These are phyloP conservation scores for Aspergillus sp. DNA, from an alignment of 2,329 filamentous ascomycete species.

Conservation along the genomic window DNA sequence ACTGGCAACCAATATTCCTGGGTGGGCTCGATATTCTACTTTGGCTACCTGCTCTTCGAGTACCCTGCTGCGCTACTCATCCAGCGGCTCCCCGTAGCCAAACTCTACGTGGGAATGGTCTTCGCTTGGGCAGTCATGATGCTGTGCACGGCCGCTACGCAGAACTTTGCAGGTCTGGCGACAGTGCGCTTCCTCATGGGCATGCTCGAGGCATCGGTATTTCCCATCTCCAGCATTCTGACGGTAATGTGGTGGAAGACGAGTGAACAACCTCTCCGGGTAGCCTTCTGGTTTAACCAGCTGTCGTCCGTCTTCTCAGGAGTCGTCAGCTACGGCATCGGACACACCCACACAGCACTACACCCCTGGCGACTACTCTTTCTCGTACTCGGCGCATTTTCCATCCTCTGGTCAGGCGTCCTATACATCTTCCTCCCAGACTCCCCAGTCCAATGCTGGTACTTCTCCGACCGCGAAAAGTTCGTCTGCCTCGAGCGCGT, in stretches of 20 bases:
- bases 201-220: conserved; percentile 1
- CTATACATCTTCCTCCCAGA: conserved; percentile 37
- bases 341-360: conserved; percentile 22
- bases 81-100: conserved; percentile 2
- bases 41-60: conserved; percentile 5
- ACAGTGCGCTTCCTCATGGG: conserved; percentile 10
- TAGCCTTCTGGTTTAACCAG: conserved; percentile 1
- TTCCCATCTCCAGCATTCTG: not conserved
- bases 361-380: conserved; percentile 33
- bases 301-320: conserved; percentile 1
- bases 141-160: conserved; percentile 3
- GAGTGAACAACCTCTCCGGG: conserved; percentile 7
- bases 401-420: conserved; percentile 30
- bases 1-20: conserved; percentile 6
- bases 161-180: conserved; percentile 5
- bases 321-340: conserved; percentile 31
- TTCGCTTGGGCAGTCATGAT: not conserved
- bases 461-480: conserved; percentile 40
- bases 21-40: conserved; percentile 10
- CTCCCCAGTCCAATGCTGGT: conserved; percentile 35
- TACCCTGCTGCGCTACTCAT: not conserved
- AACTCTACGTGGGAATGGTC: conserved; percentile 1
- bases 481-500: conserved; percentile 25
- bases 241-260: conserved; percentile 7
- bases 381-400: conserved; percentile 31